A percentile compares a stretch with the other conserved stretches of the same genome.
phyloP scores from a whole-genome alignment of 345 rosid species.

The Arabidopsis suecica region DNA sequence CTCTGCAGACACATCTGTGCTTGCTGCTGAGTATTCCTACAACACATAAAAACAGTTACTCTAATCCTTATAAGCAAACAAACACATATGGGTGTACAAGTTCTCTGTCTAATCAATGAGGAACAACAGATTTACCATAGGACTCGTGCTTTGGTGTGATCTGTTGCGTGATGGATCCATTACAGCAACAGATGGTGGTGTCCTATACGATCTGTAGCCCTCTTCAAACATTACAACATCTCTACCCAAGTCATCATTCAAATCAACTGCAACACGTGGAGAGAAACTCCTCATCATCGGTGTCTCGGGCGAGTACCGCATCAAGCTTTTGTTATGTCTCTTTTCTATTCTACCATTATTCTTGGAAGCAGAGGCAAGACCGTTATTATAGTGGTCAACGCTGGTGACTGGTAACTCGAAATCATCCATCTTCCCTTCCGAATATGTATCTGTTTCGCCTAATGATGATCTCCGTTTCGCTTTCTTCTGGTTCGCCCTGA shows the following conservation, averaged over 20 bases:
- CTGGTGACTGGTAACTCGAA: slow-evolving; percentile 56
- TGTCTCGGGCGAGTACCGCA: slow-evolving; percentile 63
- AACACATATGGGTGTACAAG: slow-evolving; percentile 2
- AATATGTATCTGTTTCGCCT: slow-evolving; percentile 63
- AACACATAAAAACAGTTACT: slow-evolving; percentile 31
- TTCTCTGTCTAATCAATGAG: slow-evolving; percentile 1
- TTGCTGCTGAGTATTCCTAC: slow-evolving; percentile 79
- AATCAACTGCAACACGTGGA: slow-evolving; percentile 46
- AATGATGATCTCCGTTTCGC: slow-evolving; percentile 61
- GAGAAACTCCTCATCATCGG: slow-evolving; percentile 55
- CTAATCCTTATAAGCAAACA: neutral
- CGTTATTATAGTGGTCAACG: slow-evolving; percentile 48
- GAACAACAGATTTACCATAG: slow-evolving; percentile 30
- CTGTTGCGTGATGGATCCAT: slow-evolving; percentile 66
- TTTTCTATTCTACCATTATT: slow-evolving; percentile 58
- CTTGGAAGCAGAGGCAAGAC: slow-evolving; percentile 44
- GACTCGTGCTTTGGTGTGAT: slow-evolving; percentile 63
- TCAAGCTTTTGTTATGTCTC: slow-evolving; percentile 46
- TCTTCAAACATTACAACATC: slow-evolving; percentile 70
- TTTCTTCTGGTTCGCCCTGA: slow-evolving; percentile 85
- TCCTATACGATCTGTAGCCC: slow-evolving; percentile 61
- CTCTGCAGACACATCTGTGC: slow-evolving; percentile 72
- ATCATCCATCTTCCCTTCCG: slow-evolving; percentile 79
- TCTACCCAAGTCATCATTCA: slow-evolving; percentile 58
- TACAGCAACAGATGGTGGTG: slow-evolving; percentile 58